Base-by-base conservation (phyloP, 2,329 filamentous ascomycete species). In the Pseudogymnoascus sp. region DNA sequence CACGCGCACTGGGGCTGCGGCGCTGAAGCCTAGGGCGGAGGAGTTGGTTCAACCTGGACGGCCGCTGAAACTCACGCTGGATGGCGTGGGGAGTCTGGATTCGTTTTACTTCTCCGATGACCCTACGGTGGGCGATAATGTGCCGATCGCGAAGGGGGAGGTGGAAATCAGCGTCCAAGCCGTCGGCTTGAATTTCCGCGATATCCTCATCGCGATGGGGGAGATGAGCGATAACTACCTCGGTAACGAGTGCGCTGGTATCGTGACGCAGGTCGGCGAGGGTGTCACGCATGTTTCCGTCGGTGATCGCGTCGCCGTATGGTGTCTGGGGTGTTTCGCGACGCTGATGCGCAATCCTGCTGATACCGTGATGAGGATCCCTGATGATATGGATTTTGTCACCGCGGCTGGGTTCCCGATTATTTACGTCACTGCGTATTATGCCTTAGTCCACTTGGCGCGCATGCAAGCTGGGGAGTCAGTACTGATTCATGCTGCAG, bases 171-270 rank as follows among this genome's bases (percentile, higher is more conserved):
- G 68, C 36, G 65, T 69, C 62, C 75, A 75, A 59, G 73, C 73
- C 7, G 70, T 69, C 0, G 71, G 72, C 14, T 66, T 76, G 34
- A 76, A 75, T 62, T 74, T 75, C 67, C 72, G 72, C 21, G 74
- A 77, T 64, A 70, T 75, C 18, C 71, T 73, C 60, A 69, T 74
- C 4, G 67, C 72, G 1, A 75, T 75, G 71, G 76, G 76, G 4
- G 73, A 75, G 42, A 29, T 74, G 5, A 65, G 66, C 8, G 69
- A 69, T 18, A 62, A 66, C 0, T 71, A 71, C n/a, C 66, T 75
- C 18, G 74, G 75, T 16, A 68, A 73, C 5, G 75, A 77, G 63
- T 75, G 70, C 51, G 68, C 67, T 65, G 75, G 75, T 40, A 51
- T 76, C 26, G 68, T 77, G 8, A 69, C 67, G n/a, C 62, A 64